Evolutionary conservation across 2,329 filamentous ascomycete species (phyloP).

Genomic region (Talaromyces amestolkiae): DNA sequence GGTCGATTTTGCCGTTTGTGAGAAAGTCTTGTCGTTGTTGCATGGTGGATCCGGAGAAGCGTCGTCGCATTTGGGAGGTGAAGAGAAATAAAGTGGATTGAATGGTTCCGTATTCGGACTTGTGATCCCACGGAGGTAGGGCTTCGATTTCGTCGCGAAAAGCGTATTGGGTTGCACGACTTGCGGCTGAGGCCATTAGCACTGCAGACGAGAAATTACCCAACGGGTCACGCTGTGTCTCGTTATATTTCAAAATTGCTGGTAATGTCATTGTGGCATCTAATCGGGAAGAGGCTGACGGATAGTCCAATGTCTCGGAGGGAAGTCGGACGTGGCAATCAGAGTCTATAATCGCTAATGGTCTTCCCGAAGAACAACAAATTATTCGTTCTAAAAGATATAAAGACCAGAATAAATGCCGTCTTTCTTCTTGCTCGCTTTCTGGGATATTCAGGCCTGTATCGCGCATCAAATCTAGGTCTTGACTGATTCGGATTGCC

Average conservation of each 20-base stretch:
- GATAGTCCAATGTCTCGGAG: constrained; percentile 21
- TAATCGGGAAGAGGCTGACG: not conserved
- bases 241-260: not conserved
- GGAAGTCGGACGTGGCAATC: constrained; percentile 24
- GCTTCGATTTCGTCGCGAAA: not conserved
- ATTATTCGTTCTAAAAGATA: constrained; percentile 25
- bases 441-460: constrained; percentile 2
- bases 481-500: constrained; percentile 59
- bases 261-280: not conserved
- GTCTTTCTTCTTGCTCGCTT: constrained; percentile 22
- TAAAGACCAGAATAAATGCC: constrained; percentile 25
- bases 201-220: not conserved
- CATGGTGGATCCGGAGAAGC: not conserved
- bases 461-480: constrained; percentile 27
- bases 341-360: constrained; percentile 21
- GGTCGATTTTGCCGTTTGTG: constrained; percentile 18
- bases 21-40: constrained; percentile 3
- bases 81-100: not conserved
- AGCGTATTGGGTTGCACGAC: not conserved
- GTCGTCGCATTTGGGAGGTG: not conserved
- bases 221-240: not conserved
- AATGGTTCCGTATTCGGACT: not conserved
- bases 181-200: not conserved
- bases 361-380: constrained; percentile 20
- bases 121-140: not conserved